Evolutionary conservation across 2,329 filamentous ascomycete genomes (phyloP), one percentile per base, ranked within the genome.

Genomic region (Clarireedia homoeocarpa): DNA sequence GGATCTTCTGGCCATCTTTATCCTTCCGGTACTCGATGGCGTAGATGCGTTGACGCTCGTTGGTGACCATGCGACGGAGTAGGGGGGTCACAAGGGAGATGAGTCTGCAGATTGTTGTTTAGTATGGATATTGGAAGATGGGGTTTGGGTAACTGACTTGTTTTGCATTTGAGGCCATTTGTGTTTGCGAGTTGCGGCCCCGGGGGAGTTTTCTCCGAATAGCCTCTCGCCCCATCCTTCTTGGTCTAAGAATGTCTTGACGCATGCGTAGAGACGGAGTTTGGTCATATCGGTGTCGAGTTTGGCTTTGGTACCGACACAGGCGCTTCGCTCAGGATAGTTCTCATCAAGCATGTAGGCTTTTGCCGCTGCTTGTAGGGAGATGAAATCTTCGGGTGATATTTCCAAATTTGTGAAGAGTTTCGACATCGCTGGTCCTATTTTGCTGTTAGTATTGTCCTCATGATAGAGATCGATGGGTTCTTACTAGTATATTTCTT

Each of bases 41-140:
- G 58, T 69, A 69, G 24, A 58, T 53, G 30, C 67, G 61, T 60
- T 69, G 67, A 40, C 65, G 61, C 55, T 69, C 67, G 49, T 70
- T 70, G n/a, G 65, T 69, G 7, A 70, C 66, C 62, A 67, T 65
- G 7, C 68, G 66, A 14, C 67, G 65, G 46, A 70, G 52, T 7
- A 70, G 55, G 36, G 66, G 67, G 24, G 61, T 67, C 20, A 69
- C 58, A 6, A 61, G 51, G 6, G 60, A 51, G 3, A 66, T 65
- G 15, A 70, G 59, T 54, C 66, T 69, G 6, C 26, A 15, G 12
- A 30, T 44, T 45, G 39, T 30, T 7, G 27, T 3, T 65, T 56
- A 65, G 56, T 51, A 55, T 42, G 24, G 42, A 48, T 38, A 48
- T 51, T 17, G 24, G 48, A 6, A 46, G 45, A 38, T 10, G 26